Conservation (phyloP, 352 stramenopile species). For the Pythium grandisporangium region DNA sequence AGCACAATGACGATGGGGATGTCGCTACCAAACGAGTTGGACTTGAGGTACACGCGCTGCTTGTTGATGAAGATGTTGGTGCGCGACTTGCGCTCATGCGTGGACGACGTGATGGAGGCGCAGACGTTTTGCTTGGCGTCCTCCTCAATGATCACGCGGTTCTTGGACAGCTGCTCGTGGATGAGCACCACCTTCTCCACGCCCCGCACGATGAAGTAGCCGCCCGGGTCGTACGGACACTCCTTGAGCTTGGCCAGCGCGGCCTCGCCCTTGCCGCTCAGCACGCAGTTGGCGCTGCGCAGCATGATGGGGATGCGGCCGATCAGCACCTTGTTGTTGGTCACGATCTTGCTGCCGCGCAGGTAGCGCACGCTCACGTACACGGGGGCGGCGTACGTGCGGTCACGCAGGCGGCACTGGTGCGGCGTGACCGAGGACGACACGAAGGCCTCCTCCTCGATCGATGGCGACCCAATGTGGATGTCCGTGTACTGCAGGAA, state of each 20-base stretch:
- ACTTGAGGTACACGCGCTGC: slow-evolving; percentile 96
- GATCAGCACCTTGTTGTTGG: slow-evolving; percentile 96
- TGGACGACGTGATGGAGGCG: slow-evolving; percentile 97
- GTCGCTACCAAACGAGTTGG: slow-evolving; percentile 97
- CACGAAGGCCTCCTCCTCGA: slow-evolving; percentile 96
- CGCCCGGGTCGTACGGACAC: slow-evolving; percentile 98
- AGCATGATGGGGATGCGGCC: slow-evolving; percentile 98
- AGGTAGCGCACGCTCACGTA: slow-evolving; percentile 99
- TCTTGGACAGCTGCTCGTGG: slow-evolving; percentile 99
- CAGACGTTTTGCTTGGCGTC: slow-evolving; percentile 90
- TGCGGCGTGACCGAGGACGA: slow-evolving; percentile 92
- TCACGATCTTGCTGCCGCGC: slow-evolving; percentile 95
- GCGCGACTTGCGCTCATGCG: slow-evolving; percentile 96
- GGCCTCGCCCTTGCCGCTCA: slow-evolving; percentile 90
- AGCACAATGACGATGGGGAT: slow-evolving; percentile 97
- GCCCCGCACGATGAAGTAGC: slow-evolving; percentile 99
- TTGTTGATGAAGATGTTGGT: slow-evolving; percentile 98
- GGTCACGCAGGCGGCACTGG: slow-evolving; percentile 97
- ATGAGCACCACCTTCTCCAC: slow-evolving; percentile 99
- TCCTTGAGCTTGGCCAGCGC: slow-evolving; percentile 97
- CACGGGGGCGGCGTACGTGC: slow-evolving; percentile 98
- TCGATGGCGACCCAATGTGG: slow-evolving; percentile 93
- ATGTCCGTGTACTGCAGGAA: slow-evolving; percentile 99
- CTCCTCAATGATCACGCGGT: slow-evolving; percentile 99
- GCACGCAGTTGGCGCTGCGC: slow-evolving; percentile 93